Base-by-base conservation (phyloP, 108 stramenopile genomes). In the Cyclostephanos tholiformis region DNA sequence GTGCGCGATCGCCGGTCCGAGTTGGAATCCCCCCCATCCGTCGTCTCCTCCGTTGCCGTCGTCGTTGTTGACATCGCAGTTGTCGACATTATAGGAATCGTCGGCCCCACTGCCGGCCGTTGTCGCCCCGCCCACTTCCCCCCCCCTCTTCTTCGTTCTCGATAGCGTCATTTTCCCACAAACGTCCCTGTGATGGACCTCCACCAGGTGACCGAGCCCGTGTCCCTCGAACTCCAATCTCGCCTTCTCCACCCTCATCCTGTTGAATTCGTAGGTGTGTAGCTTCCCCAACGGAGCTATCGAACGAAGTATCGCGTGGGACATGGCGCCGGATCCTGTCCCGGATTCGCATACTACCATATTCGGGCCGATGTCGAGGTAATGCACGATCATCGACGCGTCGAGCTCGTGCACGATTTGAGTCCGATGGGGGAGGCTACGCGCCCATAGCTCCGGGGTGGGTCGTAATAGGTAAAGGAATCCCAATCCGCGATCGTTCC, bases 251-350 rank as follows among this genome's bases (percentile, higher is more conserved):
- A 87, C 97, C 25, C 98, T 85, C n/a, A 72, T 50, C 27, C 85
- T 65, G 68, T 98, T 96, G 71, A 96, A 98, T 82, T 98, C 98
- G 69, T 88, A 98, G 10, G 95, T 95, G 68, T 97, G 86, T 57
- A 95, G 65, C 62, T 82, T 87, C 10, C 98, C 98, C n/a, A 57
- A 27, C 11, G 97, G 97, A 20, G 92, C 90, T 64, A 98, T 96
- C 44, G 94, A 87, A 20, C 98, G 77, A 35, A 95, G 51, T 23
- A 98, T 82, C 16, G 85, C 82, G 67, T 90, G 88, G 55, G 83
- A 85, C 88, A 97, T 88, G 27, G 95, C 92, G 2, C 96, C 97
- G 29, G 84, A 85, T 1, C 97, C 97, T 5, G 98, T 98, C 35
- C 98, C 98, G 29, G 75, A 82, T 72, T 98, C 98, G 26, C 93